Percentiles rank a stretch among this genome's conserved stretches.
Evolutionary conservation across 208 protist genomes (phyloP).

Genomic region (Crithidia fasciculata): DNA sequence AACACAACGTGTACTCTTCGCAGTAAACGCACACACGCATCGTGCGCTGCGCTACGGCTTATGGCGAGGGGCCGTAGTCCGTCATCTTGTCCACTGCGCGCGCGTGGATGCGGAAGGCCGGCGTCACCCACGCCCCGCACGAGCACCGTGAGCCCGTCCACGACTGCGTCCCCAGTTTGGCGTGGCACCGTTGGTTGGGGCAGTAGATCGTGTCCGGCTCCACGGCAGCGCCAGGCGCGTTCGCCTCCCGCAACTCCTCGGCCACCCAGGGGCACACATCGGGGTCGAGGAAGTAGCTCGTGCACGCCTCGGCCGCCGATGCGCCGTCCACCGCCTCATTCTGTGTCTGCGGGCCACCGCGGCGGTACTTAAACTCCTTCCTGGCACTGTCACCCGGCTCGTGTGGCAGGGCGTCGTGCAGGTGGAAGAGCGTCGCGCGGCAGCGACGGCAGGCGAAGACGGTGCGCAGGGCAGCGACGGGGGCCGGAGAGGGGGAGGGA

Average conservation of each 20-base stretch:
- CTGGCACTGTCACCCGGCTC: conserved; percentile 39
- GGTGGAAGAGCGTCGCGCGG: conserved; percentile 52
- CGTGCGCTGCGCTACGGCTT: background rate
- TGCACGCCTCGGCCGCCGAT: conserved; percentile 45
- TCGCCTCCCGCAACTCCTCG: conserved; percentile 58
- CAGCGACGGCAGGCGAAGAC: conserved; percentile 74
- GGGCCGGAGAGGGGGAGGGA: background rate
- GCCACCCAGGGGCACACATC: conserved; percentile 72
- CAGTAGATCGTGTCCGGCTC: conserved; percentile 88
- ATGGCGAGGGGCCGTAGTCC: background rate
- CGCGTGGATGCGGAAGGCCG: conserved; percentile 82
- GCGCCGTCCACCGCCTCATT: conserved; percentile 6
- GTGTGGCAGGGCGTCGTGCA: conserved; percentile 59
- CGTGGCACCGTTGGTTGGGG: conserved; percentile 58
- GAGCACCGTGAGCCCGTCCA: conserved; percentile 86
- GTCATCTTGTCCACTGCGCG: conserved; percentile 64
- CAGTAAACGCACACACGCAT: too few species aligned
- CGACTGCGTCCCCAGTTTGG: conserved; percentile 87
- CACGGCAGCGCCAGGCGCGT: conserved; percentile 40
- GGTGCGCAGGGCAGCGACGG: background rate
- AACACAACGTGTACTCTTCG: too few species aligned
- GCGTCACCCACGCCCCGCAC: conserved; percentile 85
- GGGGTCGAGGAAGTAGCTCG: conserved; percentile 87
- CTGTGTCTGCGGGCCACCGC: conserved; percentile 15
- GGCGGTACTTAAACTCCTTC: conserved; percentile 51